A percentile compares a stretch with the other conserved stretches of the same genome.
phyloP scores from a whole-genome alignment of 2,329 filamentous ascomycete genomes.

The Xylariales sp. region DNA sequence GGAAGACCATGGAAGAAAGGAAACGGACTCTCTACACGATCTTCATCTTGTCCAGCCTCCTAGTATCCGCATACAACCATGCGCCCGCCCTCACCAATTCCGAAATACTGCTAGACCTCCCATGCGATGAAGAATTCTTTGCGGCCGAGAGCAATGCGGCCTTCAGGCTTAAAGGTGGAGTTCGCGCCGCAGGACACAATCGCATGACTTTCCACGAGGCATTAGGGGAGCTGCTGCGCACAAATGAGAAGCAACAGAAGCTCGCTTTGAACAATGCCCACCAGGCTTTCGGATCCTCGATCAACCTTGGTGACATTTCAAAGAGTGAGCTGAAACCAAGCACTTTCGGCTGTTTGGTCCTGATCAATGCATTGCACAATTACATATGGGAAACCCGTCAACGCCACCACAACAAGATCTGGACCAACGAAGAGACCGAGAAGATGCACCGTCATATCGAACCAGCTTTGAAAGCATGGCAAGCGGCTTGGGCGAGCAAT shows the following conservation, averaged over 20 bases:
- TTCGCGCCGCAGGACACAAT: slow-evolving; percentile 63
- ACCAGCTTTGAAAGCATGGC: slow-evolving; percentile 90
- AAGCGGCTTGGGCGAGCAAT: slow-evolving; percentile 84
- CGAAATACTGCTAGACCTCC: slow-evolving; percentile 82
- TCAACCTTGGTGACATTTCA: slow-evolving; percentile 43
- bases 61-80: slow-evolving; percentile 91
- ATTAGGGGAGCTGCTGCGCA: slow-evolving; percentile 72
- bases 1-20: slow-evolving; percentile 84
- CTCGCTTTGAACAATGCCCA: slow-evolving; percentile 35
- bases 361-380: slow-evolving; percentile 94
- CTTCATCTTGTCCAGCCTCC: slow-evolving; percentile 84
- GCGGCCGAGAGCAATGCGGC: slow-evolving; percentile 75
- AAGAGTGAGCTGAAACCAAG: slow-evolving; percentile 71
- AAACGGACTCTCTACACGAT: slow-evolving; percentile 90
- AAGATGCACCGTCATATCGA: slow-evolving; percentile 96
- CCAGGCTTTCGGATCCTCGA: slow-evolving; percentile 42
- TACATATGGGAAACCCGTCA: slow-evolving; percentile 98
- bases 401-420: slow-evolving; percentile 78
- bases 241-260: slow-evolving; percentile 63
- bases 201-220: slow-evolving; percentile 76
- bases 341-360: slow-evolving; percentile 83
- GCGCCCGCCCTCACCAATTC: slow-evolving; percentile 88
- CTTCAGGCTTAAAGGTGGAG: slow-evolving; percentile 75
- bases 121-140: slow-evolving; percentile 91
- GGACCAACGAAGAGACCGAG: slow-evolving; percentile 89